Evolutionary conservation across 208 protist genomes (phyloP).

Genomic region (Leishmania aethiopica): DNA sequence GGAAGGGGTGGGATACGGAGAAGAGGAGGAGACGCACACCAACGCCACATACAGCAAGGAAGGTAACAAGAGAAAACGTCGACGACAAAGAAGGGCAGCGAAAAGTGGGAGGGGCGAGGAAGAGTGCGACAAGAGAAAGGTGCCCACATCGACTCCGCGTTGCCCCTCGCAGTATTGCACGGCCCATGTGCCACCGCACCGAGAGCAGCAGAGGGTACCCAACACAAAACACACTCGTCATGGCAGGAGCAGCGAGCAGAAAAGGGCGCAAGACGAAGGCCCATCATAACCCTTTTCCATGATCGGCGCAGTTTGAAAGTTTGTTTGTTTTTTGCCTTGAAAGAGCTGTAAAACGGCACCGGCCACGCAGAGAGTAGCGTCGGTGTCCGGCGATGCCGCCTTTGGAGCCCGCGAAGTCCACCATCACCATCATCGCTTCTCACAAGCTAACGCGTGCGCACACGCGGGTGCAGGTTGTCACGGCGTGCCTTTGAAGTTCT

Average conservation of each 20-base stretch:
- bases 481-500: not conserved
- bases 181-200: not conserved
- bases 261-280: not conserved
- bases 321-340: not conserved
- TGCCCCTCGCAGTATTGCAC: no score
- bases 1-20: no score
- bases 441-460: not conserved
- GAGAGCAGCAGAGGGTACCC: not conserved
- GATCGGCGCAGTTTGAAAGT: not conserved
- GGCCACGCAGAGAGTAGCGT: not conserved
- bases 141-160: no score
- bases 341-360: not conserved
- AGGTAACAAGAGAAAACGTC: no score
- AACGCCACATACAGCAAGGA: no score
- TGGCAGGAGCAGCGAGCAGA: not conserved
- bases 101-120: no score
- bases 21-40: no score
- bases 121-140: no score
- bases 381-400: not conserved
- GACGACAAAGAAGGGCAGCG: no score
- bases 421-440: not conserved
- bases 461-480: not conserved
- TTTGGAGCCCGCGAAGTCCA: not conserved
- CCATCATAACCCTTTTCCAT: not conserved
- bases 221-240: not conserved